phyloP scores from a whole-genome alignment of 768 basidiomycete species.

The Podaxis mareebaensis region DNA sequence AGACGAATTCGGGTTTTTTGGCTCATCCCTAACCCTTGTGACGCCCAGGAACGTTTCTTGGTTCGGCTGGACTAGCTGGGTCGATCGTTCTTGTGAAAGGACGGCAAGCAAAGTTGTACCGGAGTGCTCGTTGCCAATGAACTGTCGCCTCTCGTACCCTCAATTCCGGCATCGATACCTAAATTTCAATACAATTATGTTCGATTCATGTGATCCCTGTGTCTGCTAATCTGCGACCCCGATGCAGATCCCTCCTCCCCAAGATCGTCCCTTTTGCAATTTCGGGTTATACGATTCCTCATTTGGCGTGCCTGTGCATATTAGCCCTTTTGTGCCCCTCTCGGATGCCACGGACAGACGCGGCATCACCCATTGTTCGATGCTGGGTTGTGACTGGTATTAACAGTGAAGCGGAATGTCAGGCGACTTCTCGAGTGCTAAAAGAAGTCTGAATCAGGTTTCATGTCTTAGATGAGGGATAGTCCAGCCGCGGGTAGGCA shows the following conservation, averaged over 20 bases:
- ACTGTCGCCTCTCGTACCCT: neutral
- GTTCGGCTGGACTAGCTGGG: neutral
- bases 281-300: neutral
- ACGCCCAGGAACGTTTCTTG: neutral
- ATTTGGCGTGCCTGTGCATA: neutral
- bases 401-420: neutral
- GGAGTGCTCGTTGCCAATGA: neutral
- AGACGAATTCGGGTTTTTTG: neutral
- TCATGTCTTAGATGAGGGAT: conserved; percentile 7
- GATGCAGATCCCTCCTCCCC: conserved; percentile 8
- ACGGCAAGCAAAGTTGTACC: neutral
- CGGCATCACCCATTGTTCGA: neutral
- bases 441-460: neutral
- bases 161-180: conserved; percentile 1
- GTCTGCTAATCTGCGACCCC: neutral
- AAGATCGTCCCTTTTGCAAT: conserved; percentile 6
- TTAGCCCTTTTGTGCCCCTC: neutral
- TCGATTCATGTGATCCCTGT: conserved; percentile 1
- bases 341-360: neutral
- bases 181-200: neutral
- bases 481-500: neutral
- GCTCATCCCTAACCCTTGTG: neutral
- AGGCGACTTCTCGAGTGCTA: neutral
- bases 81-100: neutral
- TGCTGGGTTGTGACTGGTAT: neutral